These are phyloP conservation scores for Kalmanozyma brasiliensis DNA, from an alignment of 1,284 basidiomycete genomes.

Conservation along the genomic window DNA sequence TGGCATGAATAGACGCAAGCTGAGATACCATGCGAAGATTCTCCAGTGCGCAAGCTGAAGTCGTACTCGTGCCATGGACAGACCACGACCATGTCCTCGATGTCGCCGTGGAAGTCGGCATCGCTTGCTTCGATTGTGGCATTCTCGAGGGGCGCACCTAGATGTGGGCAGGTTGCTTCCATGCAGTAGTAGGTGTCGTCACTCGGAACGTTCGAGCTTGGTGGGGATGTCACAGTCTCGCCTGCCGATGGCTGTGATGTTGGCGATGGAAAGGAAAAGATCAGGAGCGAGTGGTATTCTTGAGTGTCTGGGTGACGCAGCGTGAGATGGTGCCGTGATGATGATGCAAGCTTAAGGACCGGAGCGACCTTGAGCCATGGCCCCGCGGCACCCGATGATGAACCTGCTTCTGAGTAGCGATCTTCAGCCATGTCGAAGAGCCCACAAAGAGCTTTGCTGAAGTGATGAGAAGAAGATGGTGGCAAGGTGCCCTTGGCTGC, in stretches of 20 bases:
- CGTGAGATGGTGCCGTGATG: slow-evolving; percentile 60
- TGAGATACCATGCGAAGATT: slow-evolving; percentile 79
- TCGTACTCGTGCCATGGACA: slow-evolving; percentile 84
- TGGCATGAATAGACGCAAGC: slow-evolving; percentile 82
- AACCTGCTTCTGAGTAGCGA: background rate
- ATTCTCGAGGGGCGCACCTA: slow-evolving; percentile 83
- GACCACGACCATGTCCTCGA: slow-evolving; percentile 70
- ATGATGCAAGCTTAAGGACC: slow-evolving; percentile 28
- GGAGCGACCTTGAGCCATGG: slow-evolving; percentile 29
- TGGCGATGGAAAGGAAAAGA: slow-evolving; percentile 53
- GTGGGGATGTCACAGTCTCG: background rate
- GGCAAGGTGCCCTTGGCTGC: no score
- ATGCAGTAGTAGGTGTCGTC: slow-evolving; percentile 74
- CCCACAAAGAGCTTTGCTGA: background rate
- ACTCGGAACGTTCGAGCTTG: slow-evolving; percentile 6
- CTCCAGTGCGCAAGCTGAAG: slow-evolving; percentile 77
- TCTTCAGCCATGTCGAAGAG: no score
- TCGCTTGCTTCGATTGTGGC: slow-evolving; percentile 75
- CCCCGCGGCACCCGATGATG: slow-evolving; percentile 1
- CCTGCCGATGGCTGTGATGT: background rate
- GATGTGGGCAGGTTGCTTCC: slow-evolving; percentile 85
- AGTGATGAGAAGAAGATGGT: background rate
- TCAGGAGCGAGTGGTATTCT: slow-evolving; percentile 58
- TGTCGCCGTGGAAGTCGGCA: slow-evolving; percentile 69
- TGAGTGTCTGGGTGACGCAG: slow-evolving; percentile 45